Percentiles rank a stretch among this genome's conserved stretches.
These are phyloP conservation scores for Aspergillus olivimuriae DNA, from an alignment of 495 filamentous ascomycete species.

Conservation along the genomic window DNA sequence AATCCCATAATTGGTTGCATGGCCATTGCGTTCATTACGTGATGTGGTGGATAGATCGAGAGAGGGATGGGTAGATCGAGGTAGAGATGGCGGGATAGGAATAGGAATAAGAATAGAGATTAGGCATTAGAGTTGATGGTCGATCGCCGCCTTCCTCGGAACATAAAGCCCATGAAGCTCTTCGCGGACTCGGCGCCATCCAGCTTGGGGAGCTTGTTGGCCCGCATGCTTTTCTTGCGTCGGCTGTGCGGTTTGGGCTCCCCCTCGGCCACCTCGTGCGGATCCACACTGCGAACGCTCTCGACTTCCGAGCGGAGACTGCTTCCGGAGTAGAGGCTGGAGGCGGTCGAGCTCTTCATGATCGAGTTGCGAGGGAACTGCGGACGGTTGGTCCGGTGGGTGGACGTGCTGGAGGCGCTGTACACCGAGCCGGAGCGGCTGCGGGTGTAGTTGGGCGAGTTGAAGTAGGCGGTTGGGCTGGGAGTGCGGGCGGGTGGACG, in stretches of 20 bases:
- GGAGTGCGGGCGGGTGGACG: constrained; percentile 21
- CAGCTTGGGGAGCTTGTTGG: constrained; percentile 6
- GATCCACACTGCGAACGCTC: constrained; percentile 31
- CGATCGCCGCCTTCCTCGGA: constrained; percentile 25
- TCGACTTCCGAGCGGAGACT: constrained; percentile 54
- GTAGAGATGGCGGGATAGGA: no score
- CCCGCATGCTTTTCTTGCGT: constrained; percentile 18
- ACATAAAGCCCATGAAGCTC: constrained; percentile 33
- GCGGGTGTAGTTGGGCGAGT: constrained; percentile 15
- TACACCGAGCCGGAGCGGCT: constrained; percentile 16
- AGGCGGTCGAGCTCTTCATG: constrained; percentile 48
- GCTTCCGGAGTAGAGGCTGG: constrained; percentile 67
- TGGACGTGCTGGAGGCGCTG: constrained; percentile 20
- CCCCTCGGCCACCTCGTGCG: constrained; percentile 2
- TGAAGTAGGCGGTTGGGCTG: constrained; percentile 14
- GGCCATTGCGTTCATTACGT: no score
- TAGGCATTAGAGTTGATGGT: constrained; percentile 21
- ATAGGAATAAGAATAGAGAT: constrained; percentile 7
- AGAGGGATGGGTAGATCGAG: no score
- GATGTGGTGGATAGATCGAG: no score
- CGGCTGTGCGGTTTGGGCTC: constrained; percentile 8
- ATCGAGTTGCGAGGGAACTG: constrained; percentile 24
- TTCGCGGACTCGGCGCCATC: constrained; percentile 15
- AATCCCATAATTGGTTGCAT: no score
- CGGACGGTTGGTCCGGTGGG: constrained; percentile 12